Evolutionary conservation across 768 basidiomycete species (phyloP), one percentile per base, ranked within the genome.

Genomic region (Lentinus brumalis): DNA sequence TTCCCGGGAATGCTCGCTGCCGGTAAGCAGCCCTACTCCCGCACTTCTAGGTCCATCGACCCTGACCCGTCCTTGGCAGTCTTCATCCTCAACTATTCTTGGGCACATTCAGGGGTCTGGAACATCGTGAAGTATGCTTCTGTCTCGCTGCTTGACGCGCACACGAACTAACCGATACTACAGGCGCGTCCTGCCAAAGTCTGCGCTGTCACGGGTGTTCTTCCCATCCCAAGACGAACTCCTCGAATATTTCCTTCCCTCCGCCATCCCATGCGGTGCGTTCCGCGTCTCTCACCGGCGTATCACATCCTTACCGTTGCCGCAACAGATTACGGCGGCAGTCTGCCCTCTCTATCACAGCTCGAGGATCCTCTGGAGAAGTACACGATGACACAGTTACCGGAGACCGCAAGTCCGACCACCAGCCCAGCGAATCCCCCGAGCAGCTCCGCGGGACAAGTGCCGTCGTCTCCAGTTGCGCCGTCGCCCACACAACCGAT

Each of bases 1-100:
- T 91, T 85, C 75, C 88, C 91, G 53, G 90, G 89, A 56, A 83
- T 92, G 84, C 75, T 92, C 32, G 88, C 84, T 39, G 88, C 86
- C 71, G 87, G 89, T 86, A 70, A 66, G 76, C 4, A 54, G 46
- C 38, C 26, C 46, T n/a, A 14, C 14, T 42, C 9, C 35, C 35
- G 11, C 35, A 7, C 40, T 49, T 49, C 61, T 47, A 16, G 56
- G 49, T 26, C 12, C 21, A 45, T 52, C 52, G 15, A 56, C 42
- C 12, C 58, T 61, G 29, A 59, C 52, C 11, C 15, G 44, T 38
- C 31, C 8, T n/a, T 40, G 49, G 44, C 67, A 88, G 90, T 86
- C 7, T 86, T 91, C 67, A 74, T 91, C 64, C 76, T 89, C 38
- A 91, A 91, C 73, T 87, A 86, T 67, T 86, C 87, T 1, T 91